Evolutionary conservation across 352 stramenopile species (phyloP), one percentile per base, ranked within the genome.

Genomic region (Stramenopiles sp.): DNA sequence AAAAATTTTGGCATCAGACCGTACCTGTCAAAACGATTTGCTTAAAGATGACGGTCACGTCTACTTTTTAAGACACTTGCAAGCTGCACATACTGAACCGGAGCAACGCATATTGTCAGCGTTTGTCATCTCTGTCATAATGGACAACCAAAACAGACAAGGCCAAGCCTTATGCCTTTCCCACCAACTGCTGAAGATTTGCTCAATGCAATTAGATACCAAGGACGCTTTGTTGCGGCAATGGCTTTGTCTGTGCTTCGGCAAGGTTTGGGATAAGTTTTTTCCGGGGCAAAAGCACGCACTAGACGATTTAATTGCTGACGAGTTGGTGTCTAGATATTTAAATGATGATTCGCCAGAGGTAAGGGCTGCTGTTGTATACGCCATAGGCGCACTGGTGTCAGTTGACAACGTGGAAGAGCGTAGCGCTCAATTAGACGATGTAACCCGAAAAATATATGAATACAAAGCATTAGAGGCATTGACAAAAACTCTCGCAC

Each of bases 11-110:
- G 90, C 89, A 27, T 92, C 99, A 71, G 96, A 99, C 83, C 85
- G 89, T n/a, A 97, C 92, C 67, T 98, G 94, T 82, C 90, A 97
- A 84, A 87, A 92, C 29, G 95, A 99, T 83, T 87, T 99, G 29
- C 92, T 98, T 0, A 98, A 98, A 84, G 94, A 98, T 75, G 90
- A 96, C 80, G 92, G 94, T 0, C 88, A 98, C 81, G 87, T 89
- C 55, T 97, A 98, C 85, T 99, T 99, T 83, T 95, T 98, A 83
- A 90, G 90, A 31, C 93, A 98, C 83, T 85, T 99, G 1, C 39
- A 27, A 30, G 82, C 30, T 44, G 1, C 29, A 67, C 82, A 7
- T 29, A 33, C 0, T 39, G 67, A 67, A 29, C 0, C 44, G 85
- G 84, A n/a, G n/a, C n/a, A n/a, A n/a, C n/a, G n/a, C n/a, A n/a